Conservation (phyloP, 1,139 yeast genomes). For the Citeromyces siamensis region DNA sequence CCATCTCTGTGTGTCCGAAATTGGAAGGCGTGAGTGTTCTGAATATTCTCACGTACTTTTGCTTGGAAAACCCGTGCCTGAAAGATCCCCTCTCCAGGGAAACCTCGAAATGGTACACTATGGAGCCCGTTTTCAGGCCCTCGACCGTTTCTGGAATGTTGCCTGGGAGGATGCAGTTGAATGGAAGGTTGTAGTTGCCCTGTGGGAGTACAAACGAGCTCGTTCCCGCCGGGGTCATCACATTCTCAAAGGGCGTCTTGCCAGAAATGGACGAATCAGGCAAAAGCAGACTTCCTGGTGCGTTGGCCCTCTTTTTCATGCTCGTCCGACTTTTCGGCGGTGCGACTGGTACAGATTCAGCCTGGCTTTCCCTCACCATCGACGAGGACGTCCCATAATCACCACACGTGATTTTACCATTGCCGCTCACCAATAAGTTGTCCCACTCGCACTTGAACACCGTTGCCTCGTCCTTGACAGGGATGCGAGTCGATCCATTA, state of each 20-base stretch:
- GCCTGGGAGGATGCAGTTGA: constrained; percentile 41
- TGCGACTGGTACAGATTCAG: constrained; percentile 13
- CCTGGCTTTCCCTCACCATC: constrained; percentile 7
- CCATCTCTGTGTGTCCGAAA: constrained; percentile 36
- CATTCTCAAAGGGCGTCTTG: constrained; percentile 24
- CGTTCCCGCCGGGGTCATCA: constrained; percentile 13
- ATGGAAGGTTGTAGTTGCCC: constrained; percentile 62
- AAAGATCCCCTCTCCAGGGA: constrained; percentile 29
- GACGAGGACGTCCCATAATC: constrained; percentile 14
- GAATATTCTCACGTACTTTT: constrained; percentile 29
- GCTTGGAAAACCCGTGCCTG: constrained; percentile 16
- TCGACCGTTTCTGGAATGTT: constrained; percentile 57
- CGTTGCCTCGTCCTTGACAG: constrained; percentile 35
- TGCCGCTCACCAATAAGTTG: constrained; percentile 34
- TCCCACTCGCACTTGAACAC: constrained; percentile 47
- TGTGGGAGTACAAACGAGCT: constrained; percentile 33
- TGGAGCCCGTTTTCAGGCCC: constrained; percentile 43
- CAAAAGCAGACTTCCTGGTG: constrained; percentile 15
- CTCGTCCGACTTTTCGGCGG: constrained; percentile 15
- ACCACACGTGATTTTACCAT: constrained; percentile 33
- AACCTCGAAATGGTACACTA: constrained; percentile 43
- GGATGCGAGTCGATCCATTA: constrained; percentile 25
- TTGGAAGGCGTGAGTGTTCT: constrained; percentile 29
- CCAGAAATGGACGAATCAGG: constrained; percentile 15
- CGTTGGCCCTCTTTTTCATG: constrained; percentile 11